phyloP scores from a whole-genome alignment of 495 filamentous ascomycete genomes.

The Penicillium verhagenii region DNA sequence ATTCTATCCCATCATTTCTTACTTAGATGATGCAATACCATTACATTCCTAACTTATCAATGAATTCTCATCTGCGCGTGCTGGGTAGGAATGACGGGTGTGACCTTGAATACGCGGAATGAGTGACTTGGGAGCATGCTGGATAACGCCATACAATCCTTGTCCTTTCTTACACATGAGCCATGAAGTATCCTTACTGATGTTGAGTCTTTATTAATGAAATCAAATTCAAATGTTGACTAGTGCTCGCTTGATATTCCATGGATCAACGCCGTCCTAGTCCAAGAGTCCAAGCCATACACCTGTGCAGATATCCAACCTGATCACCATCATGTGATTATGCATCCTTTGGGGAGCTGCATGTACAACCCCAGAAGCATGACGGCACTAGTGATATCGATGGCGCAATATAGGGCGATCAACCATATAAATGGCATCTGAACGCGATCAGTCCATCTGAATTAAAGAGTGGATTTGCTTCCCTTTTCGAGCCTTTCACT shows the following conservation, averaged over 20 bases:
- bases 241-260: no score
- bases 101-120: background rate
- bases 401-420: conserved; percentile 12
- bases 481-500: no score
- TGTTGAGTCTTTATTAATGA: no score
- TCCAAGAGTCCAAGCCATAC: no score
- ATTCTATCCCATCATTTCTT: conserved; percentile 4
- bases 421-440: background rate
- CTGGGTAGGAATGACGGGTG: background rate
- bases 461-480: no score
- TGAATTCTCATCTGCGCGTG: background rate
- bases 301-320: no score
- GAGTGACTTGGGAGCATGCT: no score
- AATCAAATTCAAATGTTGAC: no score
- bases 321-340: background rate
- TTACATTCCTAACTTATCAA: conserved; percentile 2
- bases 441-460: background rate
- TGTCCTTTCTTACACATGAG: no score
- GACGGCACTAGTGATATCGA: conserved; percentile 12
- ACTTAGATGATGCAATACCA: conserved; percentile 16
- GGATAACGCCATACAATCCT: no score
- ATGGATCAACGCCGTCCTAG: no score
- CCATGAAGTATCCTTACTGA: no score
- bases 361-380: background rate
- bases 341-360: background rate